phyloP scores from a whole-genome alignment of 192 early-diverging fungal species.

The Chytriomyces hyalinus region DNA sequence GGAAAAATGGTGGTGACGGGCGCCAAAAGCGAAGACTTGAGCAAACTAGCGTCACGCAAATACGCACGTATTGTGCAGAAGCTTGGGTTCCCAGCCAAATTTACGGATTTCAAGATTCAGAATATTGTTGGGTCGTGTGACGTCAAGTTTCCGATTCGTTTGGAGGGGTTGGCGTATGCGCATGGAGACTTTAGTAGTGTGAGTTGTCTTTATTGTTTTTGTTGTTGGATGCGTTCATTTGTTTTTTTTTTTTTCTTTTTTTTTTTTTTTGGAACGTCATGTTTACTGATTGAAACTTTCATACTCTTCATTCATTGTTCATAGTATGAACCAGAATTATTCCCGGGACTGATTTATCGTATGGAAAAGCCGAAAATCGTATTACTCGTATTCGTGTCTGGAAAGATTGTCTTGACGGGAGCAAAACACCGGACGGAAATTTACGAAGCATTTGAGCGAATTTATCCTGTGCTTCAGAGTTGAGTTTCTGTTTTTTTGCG shows the following conservation, averaged over 20 bases:
- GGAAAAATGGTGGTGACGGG: slow-evolving; percentile 99
- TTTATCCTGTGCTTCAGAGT: slow-evolving; percentile 89
- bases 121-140: slow-evolving; percentile 99
- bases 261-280: not conserved
- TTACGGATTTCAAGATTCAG: slow-evolving; percentile 99
- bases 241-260: not conserved
- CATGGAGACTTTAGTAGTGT: slow-evolving; percentile 92
- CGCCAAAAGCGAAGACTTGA: slow-evolving; percentile 97
- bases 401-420: slow-evolving; percentile 99
- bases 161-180: slow-evolving; percentile 93
- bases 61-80: slow-evolving; percentile 99
- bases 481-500: not conserved
- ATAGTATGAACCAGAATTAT: slow-evolving; percentile 98
- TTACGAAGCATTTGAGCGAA: slow-evolving; percentile 96
- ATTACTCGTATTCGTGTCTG: slow-evolving; percentile 97
- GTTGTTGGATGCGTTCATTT: no score
- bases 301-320: not conserved
- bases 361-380: slow-evolving; percentile 99
- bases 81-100: slow-evolving; percentile 94
- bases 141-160: slow-evolving; percentile 98
- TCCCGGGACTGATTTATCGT: slow-evolving; percentile 98
- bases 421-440: slow-evolving; percentile 90
- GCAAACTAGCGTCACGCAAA: slow-evolving; percentile 95
- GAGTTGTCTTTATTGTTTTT: slow-evolving; percentile 42
- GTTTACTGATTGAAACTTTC: not conserved